phyloP scores from a whole-genome alignment of 352 stramenopile genomes.

The Globisporangium yorkense region DNA sequence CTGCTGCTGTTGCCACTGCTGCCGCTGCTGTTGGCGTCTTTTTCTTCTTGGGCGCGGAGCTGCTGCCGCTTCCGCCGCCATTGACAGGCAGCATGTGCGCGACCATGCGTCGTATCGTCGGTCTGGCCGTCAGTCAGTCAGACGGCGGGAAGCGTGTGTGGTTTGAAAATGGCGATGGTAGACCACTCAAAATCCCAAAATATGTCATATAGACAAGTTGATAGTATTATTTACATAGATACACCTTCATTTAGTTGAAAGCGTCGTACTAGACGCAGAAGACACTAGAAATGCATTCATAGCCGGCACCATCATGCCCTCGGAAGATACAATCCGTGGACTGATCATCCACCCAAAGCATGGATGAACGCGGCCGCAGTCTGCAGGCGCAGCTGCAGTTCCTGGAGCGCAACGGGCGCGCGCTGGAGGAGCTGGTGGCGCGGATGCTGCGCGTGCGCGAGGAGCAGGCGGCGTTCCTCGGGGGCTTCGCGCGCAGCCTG shows the following conservation, averaged over 20 bases:
- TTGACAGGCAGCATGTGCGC: background rate
- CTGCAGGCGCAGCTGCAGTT: slow-evolving; percentile 68
- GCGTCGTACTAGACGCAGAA: too few species aligned
- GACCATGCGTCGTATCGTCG: background rate
- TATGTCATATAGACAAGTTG: too few species aligned
- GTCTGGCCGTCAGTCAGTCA: too few species aligned
- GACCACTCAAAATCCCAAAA: too few species aligned
- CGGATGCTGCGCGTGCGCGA: slow-evolving; percentile 61
- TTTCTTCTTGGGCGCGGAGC: slow-evolving; percentile 6
- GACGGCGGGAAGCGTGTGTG: too few species aligned
- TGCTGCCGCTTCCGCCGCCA: background rate
- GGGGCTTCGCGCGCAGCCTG: slow-evolving; percentile 42
- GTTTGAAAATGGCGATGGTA: too few species aligned
- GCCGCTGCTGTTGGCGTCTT: background rate
- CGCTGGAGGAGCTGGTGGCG: slow-evolving; percentile 67
- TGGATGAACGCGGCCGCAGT: slow-evolving; percentile 39
- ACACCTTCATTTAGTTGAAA: too few species aligned
- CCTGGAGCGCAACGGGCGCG: slow-evolving; percentile 71
- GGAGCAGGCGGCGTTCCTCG: slow-evolving; percentile 60
- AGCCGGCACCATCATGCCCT: too few species aligned
- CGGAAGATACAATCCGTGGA: too few species aligned
- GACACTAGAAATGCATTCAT: too few species aligned
- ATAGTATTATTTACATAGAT: too few species aligned
- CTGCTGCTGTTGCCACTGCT: background rate
- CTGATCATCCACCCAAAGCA: slow-evolving; percentile 4